phyloP scores from a whole-genome alignment of 371 early-diverging fungal species.

The Rhizopus delemar region DNA sequence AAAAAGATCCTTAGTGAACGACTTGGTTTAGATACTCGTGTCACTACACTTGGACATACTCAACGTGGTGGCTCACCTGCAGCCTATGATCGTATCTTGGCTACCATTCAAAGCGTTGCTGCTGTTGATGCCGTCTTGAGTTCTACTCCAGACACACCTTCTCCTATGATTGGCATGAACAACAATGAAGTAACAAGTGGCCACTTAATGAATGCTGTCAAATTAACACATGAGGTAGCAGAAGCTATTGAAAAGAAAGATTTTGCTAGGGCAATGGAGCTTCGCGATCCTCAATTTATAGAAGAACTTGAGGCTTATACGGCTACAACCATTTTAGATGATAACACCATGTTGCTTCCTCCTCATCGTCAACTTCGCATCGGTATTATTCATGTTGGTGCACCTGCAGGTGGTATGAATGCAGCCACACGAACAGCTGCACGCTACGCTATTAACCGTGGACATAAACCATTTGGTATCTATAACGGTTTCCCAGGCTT shows the following conservation, averaged over 20 bases:
- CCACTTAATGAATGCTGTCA: slow-evolving; percentile 92
- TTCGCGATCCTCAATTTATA: slow-evolving; percentile 89
- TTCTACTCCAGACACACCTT: slow-evolving; percentile 83
- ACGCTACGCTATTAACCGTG: slow-evolving; percentile 83
- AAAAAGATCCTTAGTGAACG: slow-evolving; percentile 77
- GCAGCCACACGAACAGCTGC: slow-evolving; percentile 92
- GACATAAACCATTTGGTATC: slow-evolving; percentile 84
- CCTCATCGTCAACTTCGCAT: slow-evolving; percentile 71
- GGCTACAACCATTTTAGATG: slow-evolving; percentile 49
- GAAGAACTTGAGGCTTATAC: slow-evolving; percentile 67
- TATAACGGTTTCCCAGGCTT: slow-evolving; percentile 95
- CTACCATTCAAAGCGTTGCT: slow-evolving; percentile 93
- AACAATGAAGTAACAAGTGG: slow-evolving; percentile 81
- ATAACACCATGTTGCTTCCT: slow-evolving; percentile 33
- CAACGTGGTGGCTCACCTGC: slow-evolving; percentile 98
- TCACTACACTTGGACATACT: slow-evolving; percentile 96
- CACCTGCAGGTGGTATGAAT: slow-evolving; percentile 98
- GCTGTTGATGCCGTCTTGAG: slow-evolving; percentile 92
- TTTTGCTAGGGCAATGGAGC: slow-evolving; percentile 87
- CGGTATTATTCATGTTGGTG: slow-evolving; percentile 93
- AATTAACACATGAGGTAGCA: slow-evolving; percentile 89
- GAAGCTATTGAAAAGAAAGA: slow-evolving; percentile 80
- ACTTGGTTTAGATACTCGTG: slow-evolving; percentile 88
- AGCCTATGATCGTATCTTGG: slow-evolving; percentile 92
- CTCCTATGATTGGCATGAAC: slow-evolving; percentile 91